Evolutionary conservation across 148 eudicot species (phyloP), one percentile per base, ranked within the genome.

Genomic region (Arctostaphylos glauca): DNA sequence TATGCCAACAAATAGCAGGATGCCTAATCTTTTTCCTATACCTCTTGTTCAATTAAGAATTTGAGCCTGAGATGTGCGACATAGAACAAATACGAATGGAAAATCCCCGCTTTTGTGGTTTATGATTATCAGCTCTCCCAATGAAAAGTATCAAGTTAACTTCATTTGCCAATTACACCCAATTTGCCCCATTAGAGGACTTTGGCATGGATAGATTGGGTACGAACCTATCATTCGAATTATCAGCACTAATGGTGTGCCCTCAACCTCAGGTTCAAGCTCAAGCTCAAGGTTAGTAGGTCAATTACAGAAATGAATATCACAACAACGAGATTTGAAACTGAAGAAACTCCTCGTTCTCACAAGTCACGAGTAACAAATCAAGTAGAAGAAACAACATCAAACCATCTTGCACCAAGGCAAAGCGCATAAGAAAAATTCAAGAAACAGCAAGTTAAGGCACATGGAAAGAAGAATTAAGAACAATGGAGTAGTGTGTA

Each of bases 401-500:
- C 44, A 62, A 77, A 62, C 64, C 81, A 74, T 50, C 83, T 82
- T 70, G 47, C 80, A 72, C 44, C 0, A 43, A n/a, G 62, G 15
- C 56, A 81, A 10, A 73, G 9, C n/a, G 62, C 71, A 52, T 1
- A 15, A 56, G 46, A 56, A 44, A 43, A 73, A 15, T 41, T 9
- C 23, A 12, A 71, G 44, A 81, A 73, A 55, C 0, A 4, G 43
- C 77, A 56, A 82, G n/a, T 16, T 31, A 59, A 75, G 60, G 9
- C 66, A 46, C 14, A 15, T 5, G 9, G 41, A 19, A 76, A 55
- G 76, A 15, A 55, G 12, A 81, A 81, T 70, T 25, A 72, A 84
- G 80, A 78, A 55, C 47, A 87, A 87, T 52, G 18, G 84, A 88
- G 88, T 68, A 86, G 78, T n/a, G 81, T 70, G 87, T 83, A 85